phyloP scores from a whole-genome alignment of 2,329 filamentous ascomycete genomes.

The Berkeleyomyces rouxiae region DNA sequence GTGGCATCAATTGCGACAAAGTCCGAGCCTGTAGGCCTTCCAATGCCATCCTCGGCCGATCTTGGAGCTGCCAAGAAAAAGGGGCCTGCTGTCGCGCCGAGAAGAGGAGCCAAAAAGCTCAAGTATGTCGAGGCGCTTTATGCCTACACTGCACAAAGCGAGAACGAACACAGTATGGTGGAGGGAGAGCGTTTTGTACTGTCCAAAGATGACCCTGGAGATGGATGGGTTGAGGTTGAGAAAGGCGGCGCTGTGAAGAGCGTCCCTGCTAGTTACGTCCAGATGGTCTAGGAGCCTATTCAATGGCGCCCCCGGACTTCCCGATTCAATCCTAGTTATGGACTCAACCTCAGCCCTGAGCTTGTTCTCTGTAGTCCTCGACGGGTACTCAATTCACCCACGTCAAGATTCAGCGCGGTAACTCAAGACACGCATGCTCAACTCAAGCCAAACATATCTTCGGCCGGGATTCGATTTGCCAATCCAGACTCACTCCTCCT shows the following conservation, averaged over 20 bases:
- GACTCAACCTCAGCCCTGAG: slow-evolving; percentile 2
- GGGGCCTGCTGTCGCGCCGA: slow-evolving; percentile 79
- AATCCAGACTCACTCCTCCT: background rate
- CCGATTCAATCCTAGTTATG: background rate
- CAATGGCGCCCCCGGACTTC: slow-evolving; percentile 5
- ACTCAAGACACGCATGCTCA: background rate
- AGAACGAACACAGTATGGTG: slow-evolving; percentile 74
- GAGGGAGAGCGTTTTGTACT: slow-evolving; percentile 89
- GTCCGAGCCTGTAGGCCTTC: slow-evolving; percentile 41
- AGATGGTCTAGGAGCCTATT: slow-evolving; percentile 40
- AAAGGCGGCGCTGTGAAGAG: slow-evolving; percentile 73
- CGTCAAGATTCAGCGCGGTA: background rate
- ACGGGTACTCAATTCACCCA: background rate
- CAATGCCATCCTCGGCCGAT: slow-evolving; percentile 57
- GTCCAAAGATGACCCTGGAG: slow-evolving; percentile 71
- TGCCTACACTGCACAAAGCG: slow-evolving; percentile 72
- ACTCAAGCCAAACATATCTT: background rate
- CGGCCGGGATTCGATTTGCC: background rate
- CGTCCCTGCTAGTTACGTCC: slow-evolving; percentile 87
- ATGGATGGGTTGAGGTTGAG: slow-evolving; percentile 96
- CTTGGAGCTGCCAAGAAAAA: slow-evolving; percentile 53
- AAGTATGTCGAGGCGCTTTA: slow-evolving; percentile 89
- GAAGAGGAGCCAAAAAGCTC: slow-evolving; percentile 80
- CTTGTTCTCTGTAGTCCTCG: slow-evolving; percentile 9
- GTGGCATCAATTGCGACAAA: slow-evolving; percentile 15